These are phyloP conservation scores for Lathyrus oleraceus DNA, from an alignment of 306 rosid genomes.

Conservation along the genomic window DNA sequence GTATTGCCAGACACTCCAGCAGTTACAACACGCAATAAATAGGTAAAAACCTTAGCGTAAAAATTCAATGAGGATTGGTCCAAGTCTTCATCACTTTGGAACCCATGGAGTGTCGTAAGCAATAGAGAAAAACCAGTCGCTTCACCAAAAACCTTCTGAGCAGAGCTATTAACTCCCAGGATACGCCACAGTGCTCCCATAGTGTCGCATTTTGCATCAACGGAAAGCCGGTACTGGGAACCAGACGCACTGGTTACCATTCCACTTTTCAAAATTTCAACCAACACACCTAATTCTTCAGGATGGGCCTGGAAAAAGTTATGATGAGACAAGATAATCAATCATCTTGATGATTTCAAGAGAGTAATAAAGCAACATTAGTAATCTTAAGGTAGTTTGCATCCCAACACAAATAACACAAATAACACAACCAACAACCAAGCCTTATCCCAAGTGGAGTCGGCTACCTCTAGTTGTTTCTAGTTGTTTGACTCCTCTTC, in stretches of 20 bases:
- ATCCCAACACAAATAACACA: conserved; percentile 10
- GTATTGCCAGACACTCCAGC: conserved; percentile 82
- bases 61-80: conserved; percentile 62
- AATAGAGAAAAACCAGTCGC: conserved; percentile 97
- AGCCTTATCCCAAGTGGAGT: no score
- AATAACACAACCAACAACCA: neutral
- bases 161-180: conserved; percentile 74
- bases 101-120: conserved; percentile 92
- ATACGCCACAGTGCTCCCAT: conserved; percentile 94
- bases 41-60: conserved; percentile 62
- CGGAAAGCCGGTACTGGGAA: conserved; percentile 74
- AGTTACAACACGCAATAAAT: conserved; percentile 77
- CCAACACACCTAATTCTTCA: conserved; percentile 82
- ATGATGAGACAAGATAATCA: conserved; percentile 28
- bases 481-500: no score
- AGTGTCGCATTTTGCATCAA: conserved; percentile 91
- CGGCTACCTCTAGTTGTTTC: no score
- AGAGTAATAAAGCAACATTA: conserved; percentile 27
- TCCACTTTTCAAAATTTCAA: conserved; percentile 95
- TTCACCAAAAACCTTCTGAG: conserved; percentile 92
- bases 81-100: conserved; percentile 67
- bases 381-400: conserved; percentile 30
- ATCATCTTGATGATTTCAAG: conserved; percentile 35
- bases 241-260: conserved; percentile 87
- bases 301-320: conserved; percentile 76